A percentile compares a stretch with the other conserved stretches of the same genome.
Evolutionary conservation across 306 rosid genomes (phyloP).

Genomic region (Pterocarpus macrocarpus): DNA sequence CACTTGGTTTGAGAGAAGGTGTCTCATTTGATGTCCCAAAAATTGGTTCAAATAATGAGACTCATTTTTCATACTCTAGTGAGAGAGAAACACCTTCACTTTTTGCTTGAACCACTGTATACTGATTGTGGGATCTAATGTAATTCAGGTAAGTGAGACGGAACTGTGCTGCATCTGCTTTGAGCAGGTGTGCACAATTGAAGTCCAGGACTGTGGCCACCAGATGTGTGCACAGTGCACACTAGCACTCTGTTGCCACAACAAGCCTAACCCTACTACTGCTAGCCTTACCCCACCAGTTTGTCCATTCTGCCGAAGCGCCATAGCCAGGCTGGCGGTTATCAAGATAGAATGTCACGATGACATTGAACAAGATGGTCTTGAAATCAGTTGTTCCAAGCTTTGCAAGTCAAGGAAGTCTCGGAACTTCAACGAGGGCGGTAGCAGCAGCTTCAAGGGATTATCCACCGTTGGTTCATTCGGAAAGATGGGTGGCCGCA

Average conservation of each 20-base stretch:
- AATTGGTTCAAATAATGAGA: not conserved
- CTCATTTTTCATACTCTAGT: not conserved
- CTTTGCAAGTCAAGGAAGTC: constrained; percentile 68
- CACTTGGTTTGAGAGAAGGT: not conserved
- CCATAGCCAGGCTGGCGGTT: constrained; percentile 66
- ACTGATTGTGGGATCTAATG: constrained; percentile 27
- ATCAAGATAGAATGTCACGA: constrained; percentile 60
- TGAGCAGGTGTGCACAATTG: constrained; percentile 89
- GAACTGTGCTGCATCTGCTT: constrained; percentile 96
- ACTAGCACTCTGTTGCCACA: constrained; percentile 93
- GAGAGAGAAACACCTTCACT: constrained; percentile 4
- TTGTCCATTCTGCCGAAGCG: constrained; percentile 95
- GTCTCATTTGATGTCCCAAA: not conserved
- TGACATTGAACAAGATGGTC: constrained; percentile 58
- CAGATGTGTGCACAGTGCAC: constrained; percentile 99
- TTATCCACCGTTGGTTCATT: constrained; percentile 68
- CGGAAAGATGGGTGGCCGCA: constrained; percentile 76
- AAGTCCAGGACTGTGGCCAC: constrained; percentile 88
- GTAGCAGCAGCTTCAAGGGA: constrained; percentile 90
- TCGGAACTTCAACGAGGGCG: constrained; percentile 74
- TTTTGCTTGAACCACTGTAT: constrained; percentile 4
- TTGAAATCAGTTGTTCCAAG: constrained; percentile 66
- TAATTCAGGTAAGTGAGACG: constrained; percentile 80
- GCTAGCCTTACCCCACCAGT: constrained; percentile 75
- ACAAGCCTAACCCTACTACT: constrained; percentile 82